Percentiles rank a stretch among this genome's conserved stretches.
These are phyloP conservation scores for Colletotrichum sp. DNA, from an alignment of 2,329 filamentous ascomycete genomes.

Conservation along the genomic window DNA sequence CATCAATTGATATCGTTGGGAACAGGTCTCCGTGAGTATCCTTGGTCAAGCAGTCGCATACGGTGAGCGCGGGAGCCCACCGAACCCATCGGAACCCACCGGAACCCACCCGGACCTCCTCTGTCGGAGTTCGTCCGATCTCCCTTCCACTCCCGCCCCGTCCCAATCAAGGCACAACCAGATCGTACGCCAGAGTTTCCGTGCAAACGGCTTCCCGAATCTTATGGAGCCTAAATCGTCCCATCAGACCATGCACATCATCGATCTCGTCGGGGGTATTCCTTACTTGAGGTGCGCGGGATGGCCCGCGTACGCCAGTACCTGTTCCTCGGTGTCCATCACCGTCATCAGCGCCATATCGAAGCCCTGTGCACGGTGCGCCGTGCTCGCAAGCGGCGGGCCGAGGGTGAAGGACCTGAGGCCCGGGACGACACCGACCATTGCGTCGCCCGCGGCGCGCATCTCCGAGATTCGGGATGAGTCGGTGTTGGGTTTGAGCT, in stretches of 20 bases:
- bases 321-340: slow-evolving; percentile 21
- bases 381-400: slow-evolving; percentile 17
- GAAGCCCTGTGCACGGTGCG: slow-evolving; percentile 19
- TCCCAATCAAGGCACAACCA: not conserved
- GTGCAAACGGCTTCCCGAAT: slow-evolving; percentile 11
- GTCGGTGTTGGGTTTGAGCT: slow-evolving; percentile 5
- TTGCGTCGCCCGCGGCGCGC: not conserved
- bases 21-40: not conserved
- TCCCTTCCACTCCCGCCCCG: not conserved
- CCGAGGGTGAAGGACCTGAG: not conserved
- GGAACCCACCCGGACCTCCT: not conserved
- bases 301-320: slow-evolving; percentile 20
- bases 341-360: slow-evolving; percentile 22
- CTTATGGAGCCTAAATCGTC: slow-evolving; percentile 3
- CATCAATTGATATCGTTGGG: not conserved
- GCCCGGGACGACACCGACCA: not conserved
- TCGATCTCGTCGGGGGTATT: not conserved
- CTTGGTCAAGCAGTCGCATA: not conserved
- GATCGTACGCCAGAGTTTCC: slow-evolving; percentile 20
- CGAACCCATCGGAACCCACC: not conserved
- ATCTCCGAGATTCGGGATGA: not conserved
- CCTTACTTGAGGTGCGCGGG: slow-evolving; percentile 18
- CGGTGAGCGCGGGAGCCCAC: not conserved
- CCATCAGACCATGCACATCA: not conserved
- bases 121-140: not conserved